Evolutionary conservation across 129 eudicot species (phyloP), one percentile per base, ranked within the genome.

Genomic region (Escallonia rubra): DNA sequence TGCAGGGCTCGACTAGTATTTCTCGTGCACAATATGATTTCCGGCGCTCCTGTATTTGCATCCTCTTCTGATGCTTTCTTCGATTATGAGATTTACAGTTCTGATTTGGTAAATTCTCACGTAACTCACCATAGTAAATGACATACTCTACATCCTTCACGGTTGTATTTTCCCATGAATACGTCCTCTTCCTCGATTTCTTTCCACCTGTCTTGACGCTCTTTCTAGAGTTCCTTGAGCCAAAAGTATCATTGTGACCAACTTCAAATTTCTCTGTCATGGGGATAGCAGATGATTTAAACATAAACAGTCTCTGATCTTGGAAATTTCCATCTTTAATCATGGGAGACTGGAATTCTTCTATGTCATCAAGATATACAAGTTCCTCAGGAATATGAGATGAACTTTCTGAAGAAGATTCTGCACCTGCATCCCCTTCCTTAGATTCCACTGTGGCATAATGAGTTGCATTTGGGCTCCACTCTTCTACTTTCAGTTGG

Each of bases 251-350:
- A 9, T 42, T 4, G 14, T 11, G 12, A 50, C 57, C 43, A 46
- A 15, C 47, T 52, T 76, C 78, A 57, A 40, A 38, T 44, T 51
- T 64, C 23, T 67, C 71, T 41, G 8, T 59, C 16, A 8, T 6
- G 59, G 73, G 64, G 43, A 13, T 39, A 43, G n/a, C 52, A 40
- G 70, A 56, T 3, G 83, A 45, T 68, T 56, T 85, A 69, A 91
- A 88, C 69, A 78, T n/a, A 81, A 91, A 91, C 8, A 79, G 15
- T 59, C 91, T 85, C 70, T 91, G 96, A 58, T 91, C 96, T 50
- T 69, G 77, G 48, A 40, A 63, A n/a, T 50, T 66, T 4, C 72
- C 58, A 2, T 66, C 74, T 41, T 66, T 71, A 43, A 55, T 72
- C 43, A 40, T 5, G 6, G 90, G 80, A 41, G 83, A 66, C 60